Conservation (phyloP, 768 basidiomycete genomes). For the Sporobolomyces phaffii region DNA sequence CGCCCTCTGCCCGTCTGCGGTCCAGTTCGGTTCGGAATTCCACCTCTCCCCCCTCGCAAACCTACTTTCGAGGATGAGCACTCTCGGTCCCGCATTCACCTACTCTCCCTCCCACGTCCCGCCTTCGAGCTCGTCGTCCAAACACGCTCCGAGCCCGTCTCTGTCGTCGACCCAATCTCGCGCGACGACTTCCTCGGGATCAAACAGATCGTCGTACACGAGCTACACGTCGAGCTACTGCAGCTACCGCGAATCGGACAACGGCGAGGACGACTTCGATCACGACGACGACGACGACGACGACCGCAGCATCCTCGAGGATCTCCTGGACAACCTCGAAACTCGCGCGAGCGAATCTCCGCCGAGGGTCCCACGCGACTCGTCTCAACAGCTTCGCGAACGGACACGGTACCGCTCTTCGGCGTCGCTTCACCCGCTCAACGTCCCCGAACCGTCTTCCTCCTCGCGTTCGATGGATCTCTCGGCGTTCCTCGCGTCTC, state of each 20-base stretch:
- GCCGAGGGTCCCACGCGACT: background rate
- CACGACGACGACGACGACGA: slow-evolving; percentile 16
- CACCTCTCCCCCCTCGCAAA: too few species aligned
- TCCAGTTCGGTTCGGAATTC: background rate
- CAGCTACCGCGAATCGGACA: slow-evolving; percentile 2
- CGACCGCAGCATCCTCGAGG: slow-evolving; percentile 19
- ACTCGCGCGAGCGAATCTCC: background rate
- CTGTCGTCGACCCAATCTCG: background rate
- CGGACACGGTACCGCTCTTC: slow-evolving; percentile 32
- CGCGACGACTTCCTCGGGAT: background rate
- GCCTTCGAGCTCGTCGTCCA: background rate
- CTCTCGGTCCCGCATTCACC: slow-evolving; percentile 2
- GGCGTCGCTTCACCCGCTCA: slow-evolving; percentile 2
- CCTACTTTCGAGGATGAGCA: background rate
- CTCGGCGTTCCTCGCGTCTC: slow-evolving; percentile 24
- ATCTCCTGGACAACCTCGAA: slow-evolving; percentile 7
- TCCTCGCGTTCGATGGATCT: background rate
- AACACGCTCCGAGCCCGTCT: slow-evolving; percentile 4
- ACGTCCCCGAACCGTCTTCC: background rate
- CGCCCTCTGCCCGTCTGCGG: background rate
- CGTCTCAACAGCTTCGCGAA: slow-evolving; percentile 6
- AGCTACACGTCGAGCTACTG: slow-evolving; percentile 14
- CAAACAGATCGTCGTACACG: slow-evolving; percentile 1
- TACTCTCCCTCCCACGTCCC: slow-evolving; percentile 3
- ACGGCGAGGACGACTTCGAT: background rate